Percentiles rank a stretch among this genome's conserved stretches.
Evolutionary conservation across 2,329 filamentous ascomycete genomes (phyloP).

Genomic region (Trichoderma koningii): DNA sequence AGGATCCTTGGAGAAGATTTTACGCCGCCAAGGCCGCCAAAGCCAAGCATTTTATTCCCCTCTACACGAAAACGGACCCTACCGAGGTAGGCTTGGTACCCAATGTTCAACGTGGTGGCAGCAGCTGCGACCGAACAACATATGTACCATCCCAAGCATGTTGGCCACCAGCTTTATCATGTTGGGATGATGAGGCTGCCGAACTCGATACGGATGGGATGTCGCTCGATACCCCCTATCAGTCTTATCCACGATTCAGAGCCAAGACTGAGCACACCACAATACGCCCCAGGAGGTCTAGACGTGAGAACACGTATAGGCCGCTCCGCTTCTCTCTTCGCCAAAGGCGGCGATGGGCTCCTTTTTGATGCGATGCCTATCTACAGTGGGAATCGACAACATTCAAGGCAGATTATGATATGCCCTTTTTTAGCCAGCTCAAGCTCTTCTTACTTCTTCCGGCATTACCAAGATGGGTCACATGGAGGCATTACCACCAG

Average conservation of each 20-base stretch:
- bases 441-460: not conserved
- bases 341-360: not conserved
- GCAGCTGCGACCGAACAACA: too few relatives aligned
- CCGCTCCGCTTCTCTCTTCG: not conserved
- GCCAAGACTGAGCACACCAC: not conserved
- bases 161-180: too few relatives aligned
- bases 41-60: not conserved
- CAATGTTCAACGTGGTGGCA: too few relatives aligned
- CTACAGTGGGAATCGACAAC: not conserved
- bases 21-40: not conserved
- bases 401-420: not conserved
- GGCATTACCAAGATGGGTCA: not conserved
- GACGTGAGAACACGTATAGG: not conserved
- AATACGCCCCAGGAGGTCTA: not conserved
- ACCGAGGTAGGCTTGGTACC: not conserved
- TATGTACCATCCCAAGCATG: too few relatives aligned
- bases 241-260: not conserved
- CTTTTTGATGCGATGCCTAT: not conserved
- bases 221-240: too few relatives aligned
- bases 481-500: not conserved
- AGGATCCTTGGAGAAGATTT: not conserved
- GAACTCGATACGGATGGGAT: too few relatives aligned
- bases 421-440: not conserved
- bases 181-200: too few relatives aligned
- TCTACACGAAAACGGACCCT: not conserved